Percentiles rank a stretch among this genome's conserved stretches.
These are phyloP conservation scores for Chrysosporium queenslandicum DNA, from an alignment of 2,329 filamentous ascomycete genomes.

Conservation along the genomic window DNA sequence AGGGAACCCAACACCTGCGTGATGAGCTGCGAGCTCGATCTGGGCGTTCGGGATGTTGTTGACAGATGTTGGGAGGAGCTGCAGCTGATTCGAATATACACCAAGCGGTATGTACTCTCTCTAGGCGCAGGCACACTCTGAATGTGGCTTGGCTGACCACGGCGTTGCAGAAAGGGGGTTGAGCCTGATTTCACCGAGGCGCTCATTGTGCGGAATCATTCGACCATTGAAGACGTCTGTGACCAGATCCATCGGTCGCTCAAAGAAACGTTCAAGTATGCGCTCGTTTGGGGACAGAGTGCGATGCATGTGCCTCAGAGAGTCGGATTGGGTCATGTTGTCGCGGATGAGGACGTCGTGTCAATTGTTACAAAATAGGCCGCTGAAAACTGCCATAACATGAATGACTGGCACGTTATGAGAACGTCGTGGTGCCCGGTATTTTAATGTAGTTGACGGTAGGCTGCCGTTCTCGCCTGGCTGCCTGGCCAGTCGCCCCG, in stretches of 20 bases:
- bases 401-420: background rate
- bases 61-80: constrained; percentile 93
- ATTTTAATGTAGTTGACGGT: background rate
- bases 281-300: constrained; percentile 93
- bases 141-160: background rate
- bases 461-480: background rate
- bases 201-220: constrained; percentile 78
- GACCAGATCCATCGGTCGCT: constrained; percentile 86
- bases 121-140: constrained; percentile 12
- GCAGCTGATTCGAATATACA: constrained; percentile 83
- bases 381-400: background rate
- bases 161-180: constrained; percentile 62
- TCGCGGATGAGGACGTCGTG: constrained; percentile 60
- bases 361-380: constrained; percentile 49
- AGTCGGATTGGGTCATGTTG: constrained; percentile 73
- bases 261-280: constrained; percentile 99
- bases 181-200: constrained; percentile 87
- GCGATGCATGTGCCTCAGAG: constrained; percentile 89
- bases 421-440: background rate
- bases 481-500: background rate
- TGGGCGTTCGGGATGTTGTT: constrained; percentile 86
- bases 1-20: constrained; percentile 89
- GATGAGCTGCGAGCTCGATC: constrained; percentile 93
- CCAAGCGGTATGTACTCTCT: constrained; percentile 51
- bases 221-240: constrained; percentile 92